Base-by-base conservation (phyloP, 2,329 filamentous ascomycete species). In the Aureobasidium sp. region DNA sequence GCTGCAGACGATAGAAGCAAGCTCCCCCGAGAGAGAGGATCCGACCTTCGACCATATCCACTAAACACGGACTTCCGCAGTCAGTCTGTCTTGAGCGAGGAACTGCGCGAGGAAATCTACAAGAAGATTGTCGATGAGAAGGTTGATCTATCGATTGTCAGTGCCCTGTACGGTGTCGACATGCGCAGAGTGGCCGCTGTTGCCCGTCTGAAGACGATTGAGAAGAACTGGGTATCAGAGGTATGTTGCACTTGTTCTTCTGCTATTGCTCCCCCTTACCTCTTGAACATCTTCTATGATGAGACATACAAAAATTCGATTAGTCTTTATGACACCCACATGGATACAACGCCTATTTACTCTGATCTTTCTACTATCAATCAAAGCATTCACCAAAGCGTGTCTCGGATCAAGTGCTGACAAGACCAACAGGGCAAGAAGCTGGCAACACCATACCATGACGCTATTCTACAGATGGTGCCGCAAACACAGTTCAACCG, bases 251-350 rank as follows among this genome's bases (percentile, higher is more conserved):
- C 21, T 21, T 21, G 21, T 21, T 21, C 21, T 42, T 25, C 37
- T 44, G 21, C 59, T 65, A 51, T 25, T 10, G 14, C 16, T 5
- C 27, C 48, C 16, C 41, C 30, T 29, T 60, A 25, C 30, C 36
- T 62, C 70, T 68, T 21, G 21, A 21, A 66, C 66, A 79, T 87
- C 61, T 71, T 67, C 66, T 65, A 79, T 88, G 86, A 89, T 89
- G 86, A 90, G 82, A 77, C 84, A 69, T 82, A 74, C 79, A 83
- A 85, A 86, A 84, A 88, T 79, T 85, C 93, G 93, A 97, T 97
- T 96, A 97, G 93, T 97, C 93, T 96, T 95, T 82, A 97, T 96
- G 92, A 97, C 92, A 86, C 76, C 79, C 74, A 85, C 81, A 86
- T 94, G 90, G 90, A 97, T 93, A 93, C 81, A 88, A 82, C 83